phyloP scores from a whole-genome alignment of 805 yeast species.

The Myxozyma vanderwaltii region DNA sequence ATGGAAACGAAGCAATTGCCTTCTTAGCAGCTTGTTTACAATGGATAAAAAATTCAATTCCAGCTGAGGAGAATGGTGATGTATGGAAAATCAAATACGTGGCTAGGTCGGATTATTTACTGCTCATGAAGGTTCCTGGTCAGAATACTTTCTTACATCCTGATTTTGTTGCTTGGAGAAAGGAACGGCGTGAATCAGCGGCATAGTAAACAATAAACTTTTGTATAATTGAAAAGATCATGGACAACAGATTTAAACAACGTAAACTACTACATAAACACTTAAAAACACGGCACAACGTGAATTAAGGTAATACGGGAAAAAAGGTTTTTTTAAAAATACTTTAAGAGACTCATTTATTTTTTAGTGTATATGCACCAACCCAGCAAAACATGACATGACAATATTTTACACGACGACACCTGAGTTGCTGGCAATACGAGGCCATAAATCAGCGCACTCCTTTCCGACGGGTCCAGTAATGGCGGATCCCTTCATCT shows the following conservation, averaged over 20 bases:
- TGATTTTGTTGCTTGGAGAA: constrained; percentile 32
- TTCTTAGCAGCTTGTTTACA: constrained; percentile 85
- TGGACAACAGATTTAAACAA: too few species aligned
- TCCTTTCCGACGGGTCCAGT: constrained; percentile 99
- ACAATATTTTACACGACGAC: constrained; percentile 82
- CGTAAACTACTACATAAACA: too few species aligned
- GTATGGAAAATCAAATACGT: constrained; percentile 57
- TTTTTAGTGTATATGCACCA: constrained; percentile 15
- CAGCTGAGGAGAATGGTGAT: constrained; percentile 48
- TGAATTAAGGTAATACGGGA: too few species aligned
- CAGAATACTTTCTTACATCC: constrained; percentile 22
- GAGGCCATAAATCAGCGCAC: constrained; percentile 99
- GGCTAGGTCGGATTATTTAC: constrained; percentile 21
- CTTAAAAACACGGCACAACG: too few species aligned
- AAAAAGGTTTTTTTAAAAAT: neutral
- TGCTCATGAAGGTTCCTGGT: constrained; percentile 16
- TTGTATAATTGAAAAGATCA: too few species aligned
- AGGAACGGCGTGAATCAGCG: neutral
- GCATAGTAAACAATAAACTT: too few species aligned
- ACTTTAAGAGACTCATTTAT: neutral
- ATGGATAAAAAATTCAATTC: constrained; percentile 63
- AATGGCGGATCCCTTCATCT: constrained; percentile 99
- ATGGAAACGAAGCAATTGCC: constrained; percentile 75
- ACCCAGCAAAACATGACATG: constrained; percentile 18
- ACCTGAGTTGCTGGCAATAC: constrained; percentile 99